Evolutionary conservation across 2,329 filamentous ascomycete species (phyloP), one percentile per base, ranked within the genome.

Genomic region (Aspergillus vadensis): DNA sequence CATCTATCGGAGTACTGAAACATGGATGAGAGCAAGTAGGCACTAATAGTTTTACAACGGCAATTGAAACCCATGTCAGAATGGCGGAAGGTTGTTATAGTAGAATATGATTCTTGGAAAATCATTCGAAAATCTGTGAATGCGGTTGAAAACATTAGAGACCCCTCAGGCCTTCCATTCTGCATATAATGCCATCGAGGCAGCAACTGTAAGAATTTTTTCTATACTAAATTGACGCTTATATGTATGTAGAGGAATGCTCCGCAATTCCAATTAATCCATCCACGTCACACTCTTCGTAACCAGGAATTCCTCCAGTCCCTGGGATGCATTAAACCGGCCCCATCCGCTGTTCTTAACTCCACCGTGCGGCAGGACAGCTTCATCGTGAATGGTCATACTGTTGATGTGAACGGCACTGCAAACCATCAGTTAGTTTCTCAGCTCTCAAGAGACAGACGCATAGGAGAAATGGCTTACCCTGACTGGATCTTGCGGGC

Each of bases 401-500:
- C 79, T 79, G 70, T 89, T 90, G 66, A 89, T 86, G 65, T 89
- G 87, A 17, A 88, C 85, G 1, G 74, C 74, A 9, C 73, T 75
- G 44, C 15, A 52, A 9, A 12, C 15, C 15, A 56, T 43, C 30
- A 62, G 55, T 62, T 12, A 32, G 55, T 14, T n/a, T 4, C 10
- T 9, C 21, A 12, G 12, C 25, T 3, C 19, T 9, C 12, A 6
- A 43, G 2, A 25, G 12, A 44, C 32, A 25, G 25, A 50, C 14
- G 82, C 19, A 59, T 67, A 53, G 21, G 57, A 55, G 38, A 14
- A n/a, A 23, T 32, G 10, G 69, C 74, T 63, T 62, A 78, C 75
- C 88, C 91, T 39, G 84, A 83, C 72, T 93, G 86, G 63, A 90
- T 85, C 60, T 80, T 79, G 64, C 77, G 81, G 2, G 87, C 86